phyloP scores from a whole-genome alignment of 768 basidiomycete species.

The Russula earlei region DNA sequence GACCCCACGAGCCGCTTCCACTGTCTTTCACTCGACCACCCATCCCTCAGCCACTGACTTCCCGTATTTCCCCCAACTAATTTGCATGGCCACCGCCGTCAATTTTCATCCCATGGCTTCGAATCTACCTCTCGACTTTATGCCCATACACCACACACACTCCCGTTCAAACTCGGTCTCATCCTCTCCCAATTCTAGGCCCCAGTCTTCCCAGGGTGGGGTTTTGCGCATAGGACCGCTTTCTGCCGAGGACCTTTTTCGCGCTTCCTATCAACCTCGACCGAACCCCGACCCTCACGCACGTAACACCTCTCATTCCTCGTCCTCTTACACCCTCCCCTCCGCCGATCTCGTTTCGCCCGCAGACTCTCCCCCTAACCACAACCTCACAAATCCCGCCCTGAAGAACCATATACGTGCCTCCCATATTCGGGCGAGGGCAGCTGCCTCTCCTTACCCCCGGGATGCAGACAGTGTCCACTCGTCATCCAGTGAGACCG shows the following conservation, averaged over 20 bases:
- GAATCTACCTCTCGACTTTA: slow-evolving; percentile 61
- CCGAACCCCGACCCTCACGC: slow-evolving; percentile 36
- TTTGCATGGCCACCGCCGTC: slow-evolving; percentile 22
- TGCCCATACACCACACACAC: slow-evolving; percentile 51
- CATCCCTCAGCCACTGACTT: slow-evolving; percentile 11
- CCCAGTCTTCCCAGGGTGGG: slow-evolving; percentile 67
- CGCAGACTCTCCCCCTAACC: slow-evolving; percentile 63
- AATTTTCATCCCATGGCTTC: slow-evolving; percentile 38
- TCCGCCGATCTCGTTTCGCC: slow-evolving; percentile 35
- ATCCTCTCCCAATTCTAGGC: slow-evolving; percentile 68
- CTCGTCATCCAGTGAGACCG: slow-evolving; percentile 83
- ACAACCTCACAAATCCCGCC: slow-evolving; percentile 63
- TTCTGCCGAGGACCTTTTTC: slow-evolving; percentile 61
- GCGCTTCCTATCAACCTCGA: slow-evolving; percentile 49
- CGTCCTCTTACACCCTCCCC: slow-evolving; percentile 34
- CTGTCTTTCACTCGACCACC: slow-evolving; percentile 17
- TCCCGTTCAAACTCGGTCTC: slow-evolving; percentile 75
- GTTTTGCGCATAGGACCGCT: slow-evolving; percentile 42
- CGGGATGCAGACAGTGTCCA: slow-evolving; percentile 80
- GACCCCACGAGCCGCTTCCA: slow-evolving; percentile 13
- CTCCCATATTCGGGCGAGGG: slow-evolving; percentile 70
- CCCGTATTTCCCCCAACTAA: slow-evolving; percentile 15
- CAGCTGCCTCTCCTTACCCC: slow-evolving; percentile 76
- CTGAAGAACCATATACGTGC: slow-evolving; percentile 71
- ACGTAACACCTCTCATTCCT: slow-evolving; percentile 34